Evolutionary conservation across 768 basidiomycete species (phyloP).

Genomic region (Podaxis mareebaensis): DNA sequence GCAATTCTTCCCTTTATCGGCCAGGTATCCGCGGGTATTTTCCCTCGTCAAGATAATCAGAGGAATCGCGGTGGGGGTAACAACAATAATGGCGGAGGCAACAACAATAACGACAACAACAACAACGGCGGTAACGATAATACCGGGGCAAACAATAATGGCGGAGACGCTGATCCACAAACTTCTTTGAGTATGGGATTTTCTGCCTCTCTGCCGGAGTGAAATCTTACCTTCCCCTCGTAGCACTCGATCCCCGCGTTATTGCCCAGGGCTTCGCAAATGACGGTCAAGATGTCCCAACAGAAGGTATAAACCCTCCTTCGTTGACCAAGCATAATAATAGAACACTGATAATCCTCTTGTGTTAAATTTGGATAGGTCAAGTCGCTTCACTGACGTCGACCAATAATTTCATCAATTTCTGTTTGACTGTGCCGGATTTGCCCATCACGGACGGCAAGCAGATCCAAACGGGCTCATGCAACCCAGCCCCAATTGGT

Average conservation of each 20-base stretch:
- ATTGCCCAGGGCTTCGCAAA: constrained; percentile 52
- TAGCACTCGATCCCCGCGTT: constrained; percentile 53
- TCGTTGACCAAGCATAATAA: background rate
- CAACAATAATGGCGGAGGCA: constrained; percentile 21
- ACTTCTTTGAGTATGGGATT: constrained; percentile 38
- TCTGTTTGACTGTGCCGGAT: constrained; percentile 40
- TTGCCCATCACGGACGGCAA: constrained; percentile 52
- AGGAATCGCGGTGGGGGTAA: constrained; percentile 12
- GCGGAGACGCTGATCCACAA: constrained; percentile 36
- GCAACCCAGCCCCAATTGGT: constrained; percentile 55
- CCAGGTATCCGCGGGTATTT: constrained; percentile 33
- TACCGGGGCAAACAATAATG: constrained; percentile 7
- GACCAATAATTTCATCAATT: constrained; percentile 68
- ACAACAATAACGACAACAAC: constrained; percentile 21
- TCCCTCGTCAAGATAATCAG: constrained; percentile 23
- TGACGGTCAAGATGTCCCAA: constrained; percentile 45
- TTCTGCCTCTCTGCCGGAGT: background rate
- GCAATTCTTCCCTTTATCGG: constrained; percentile 41
- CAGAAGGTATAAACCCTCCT: constrained; percentile 28
- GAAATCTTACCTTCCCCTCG: constrained; percentile 3
- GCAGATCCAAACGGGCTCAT: constrained; percentile 47
- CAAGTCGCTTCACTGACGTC: constrained; percentile 54
- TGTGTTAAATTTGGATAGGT: constrained; percentile 25
- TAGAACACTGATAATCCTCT: background rate
- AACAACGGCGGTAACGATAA: constrained; percentile 17